Evolutionary conservation across 1,284 basidiomycete species (phyloP), one percentile per base, ranked within the genome.

Genomic region (Phlebopus sp.): DNA sequence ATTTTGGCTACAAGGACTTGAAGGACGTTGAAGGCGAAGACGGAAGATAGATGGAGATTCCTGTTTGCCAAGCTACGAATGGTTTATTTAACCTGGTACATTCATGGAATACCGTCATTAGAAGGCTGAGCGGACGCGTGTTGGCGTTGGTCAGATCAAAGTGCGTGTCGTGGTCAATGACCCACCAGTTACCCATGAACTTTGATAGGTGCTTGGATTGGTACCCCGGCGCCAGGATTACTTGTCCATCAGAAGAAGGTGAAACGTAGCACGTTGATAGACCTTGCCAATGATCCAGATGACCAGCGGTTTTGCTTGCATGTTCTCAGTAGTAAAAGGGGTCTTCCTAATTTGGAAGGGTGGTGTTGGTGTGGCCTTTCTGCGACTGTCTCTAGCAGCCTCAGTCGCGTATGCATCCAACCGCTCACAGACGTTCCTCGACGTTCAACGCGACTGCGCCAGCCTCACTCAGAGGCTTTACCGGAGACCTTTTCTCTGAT

Each of bases 401-500:
- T 36, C 11, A 15, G n/a, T 39, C 23, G 51, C 43, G 19, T 10
- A 66, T 64, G 63, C 58, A 64, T 13, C 17, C 58, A 4, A 50
- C 54, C 29, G 44, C 49, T 25, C 63, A 60, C 29, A 52, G 55
- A 51, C 65, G 63, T 31, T 59, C 59, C 21, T 67, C 62, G 27
- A 63, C 56, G 25, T 52, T 59, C 42, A 52, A 54, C 15, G 31
- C 53, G 11, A 17, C 47, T 7, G 19, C 37, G 0, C 47, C 53
- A 0, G 36, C 44, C 7, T 34, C 52, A 9, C 41, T 54, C 2
- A 41, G 18, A 4, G 27, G 62, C 4, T 42, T 54, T 3, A 6
- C 46, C 0, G 44, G 55, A 2, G 70, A 73, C 3, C 31, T 67
- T 2, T 77, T 67, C 46, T 70, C 73, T 1, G 77, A 77, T 49